Percentiles rank a stretch among this genome's conserved stretches.
These are phyloP conservation scores for Moniliophthora roreri DNA, from an alignment of 1,284 basidiomycete species.

Conservation along the genomic window DNA sequence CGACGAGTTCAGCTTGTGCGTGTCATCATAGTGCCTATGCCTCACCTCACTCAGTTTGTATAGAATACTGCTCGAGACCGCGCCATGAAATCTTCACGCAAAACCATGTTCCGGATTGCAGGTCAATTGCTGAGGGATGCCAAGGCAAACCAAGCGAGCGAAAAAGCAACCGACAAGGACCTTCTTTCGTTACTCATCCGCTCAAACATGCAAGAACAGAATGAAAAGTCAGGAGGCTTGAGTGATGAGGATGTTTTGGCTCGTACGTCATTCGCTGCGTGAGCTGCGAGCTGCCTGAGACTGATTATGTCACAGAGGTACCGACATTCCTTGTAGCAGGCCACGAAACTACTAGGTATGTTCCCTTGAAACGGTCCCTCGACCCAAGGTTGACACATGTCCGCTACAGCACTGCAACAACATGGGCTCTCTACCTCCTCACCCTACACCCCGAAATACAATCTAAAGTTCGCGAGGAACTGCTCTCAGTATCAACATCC, in stretches of 20 bases:
- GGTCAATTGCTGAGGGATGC: constrained; percentile 42
- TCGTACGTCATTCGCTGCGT: no score
- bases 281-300: no score
- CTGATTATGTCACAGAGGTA: constrained; percentile 49
- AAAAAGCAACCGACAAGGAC: constrained; percentile 32
- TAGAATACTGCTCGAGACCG: constrained; percentile 21
- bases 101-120: constrained; percentile 37
- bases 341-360: constrained; percentile 74
- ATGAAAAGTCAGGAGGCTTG: constrained; percentile 55
- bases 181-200: constrained; percentile 57
- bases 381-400: not conserved
- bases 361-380: not conserved
- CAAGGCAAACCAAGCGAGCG: constrained; percentile 35
- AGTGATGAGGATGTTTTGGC: constrained; percentile 64
- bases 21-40: not conserved
- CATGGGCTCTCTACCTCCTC: constrained; percentile 61
- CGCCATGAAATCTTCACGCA: constrained; percentile 20
- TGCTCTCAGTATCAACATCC: constrained; percentile 48
- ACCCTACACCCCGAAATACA: constrained; percentile 57
- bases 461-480: constrained; percentile 67
- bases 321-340: constrained; percentile 68
- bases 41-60: constrained; percentile 20
- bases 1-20: constrained; percentile 36
- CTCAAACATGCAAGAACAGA: constrained; percentile 51
- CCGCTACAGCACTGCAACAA: not conserved